Percentiles rank a stretch among this genome's conserved stretches.
Conservation (phyloP, 139 green algal species). For the Trebouxia sp. region DNA sequence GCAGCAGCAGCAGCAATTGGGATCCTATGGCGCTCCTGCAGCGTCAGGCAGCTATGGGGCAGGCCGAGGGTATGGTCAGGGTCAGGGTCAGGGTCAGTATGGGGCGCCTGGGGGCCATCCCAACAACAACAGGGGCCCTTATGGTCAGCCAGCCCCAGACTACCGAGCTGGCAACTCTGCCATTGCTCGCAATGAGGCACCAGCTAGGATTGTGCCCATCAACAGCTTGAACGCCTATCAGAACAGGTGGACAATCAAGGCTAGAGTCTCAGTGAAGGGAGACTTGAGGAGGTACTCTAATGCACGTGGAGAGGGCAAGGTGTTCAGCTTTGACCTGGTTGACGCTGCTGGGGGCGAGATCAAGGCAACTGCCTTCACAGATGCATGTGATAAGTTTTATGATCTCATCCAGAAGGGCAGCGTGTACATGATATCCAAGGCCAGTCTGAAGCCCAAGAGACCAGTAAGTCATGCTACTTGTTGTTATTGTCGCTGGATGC, state of each 20-base stretch:
- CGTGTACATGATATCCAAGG: slow-evolving; percentile 87
- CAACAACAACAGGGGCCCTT: background rate
- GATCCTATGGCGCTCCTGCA: slow-evolving; percentile 22
- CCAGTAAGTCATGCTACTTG: background rate
- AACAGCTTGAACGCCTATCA: slow-evolving; percentile 90
- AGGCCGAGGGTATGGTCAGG: background rate
- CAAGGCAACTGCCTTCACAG: slow-evolving; percentile 75
- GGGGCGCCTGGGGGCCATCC: background rate
- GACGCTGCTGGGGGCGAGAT: slow-evolving; percentile 84
- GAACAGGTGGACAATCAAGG: slow-evolving; percentile 94
- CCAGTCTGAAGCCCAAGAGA: slow-evolving; percentile 65
- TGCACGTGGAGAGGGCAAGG: slow-evolving; percentile 78
- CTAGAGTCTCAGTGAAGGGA: slow-evolving; percentile 63
- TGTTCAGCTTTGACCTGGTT: slow-evolving; percentile 95
- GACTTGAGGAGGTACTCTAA: slow-evolving; percentile 51
- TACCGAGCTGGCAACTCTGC: slow-evolving; percentile 29
- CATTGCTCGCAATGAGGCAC: slow-evolving; percentile 57
- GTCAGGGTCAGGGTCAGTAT: background rate
- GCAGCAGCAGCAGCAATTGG: slow-evolving; percentile 6
- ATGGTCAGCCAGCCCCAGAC: background rate
- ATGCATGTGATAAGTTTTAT: slow-evolving; percentile 52
- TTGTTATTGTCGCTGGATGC: too few species aligned
- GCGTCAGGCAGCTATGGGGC: slow-evolving; percentile 16
- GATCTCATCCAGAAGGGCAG: slow-evolving; percentile 56
- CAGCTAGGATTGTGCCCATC: slow-evolving; percentile 83